Percentiles rank a stretch among this genome's conserved stretches.
Evolutionary conservation across 345 rosid genomes (phyloP).

Genomic region (Eucalyptus tenuipes): DNA sequence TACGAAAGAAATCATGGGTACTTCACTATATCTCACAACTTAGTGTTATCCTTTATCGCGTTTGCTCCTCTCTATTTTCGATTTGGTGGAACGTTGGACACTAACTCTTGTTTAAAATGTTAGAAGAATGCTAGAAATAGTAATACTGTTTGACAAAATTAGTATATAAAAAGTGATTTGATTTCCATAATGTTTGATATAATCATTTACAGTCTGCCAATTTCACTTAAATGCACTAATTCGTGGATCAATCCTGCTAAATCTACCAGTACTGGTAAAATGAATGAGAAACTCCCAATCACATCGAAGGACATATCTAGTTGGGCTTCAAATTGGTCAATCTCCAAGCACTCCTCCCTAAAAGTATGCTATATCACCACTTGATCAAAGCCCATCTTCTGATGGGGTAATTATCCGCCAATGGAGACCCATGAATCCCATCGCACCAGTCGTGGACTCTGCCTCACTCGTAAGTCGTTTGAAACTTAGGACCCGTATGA

Average conservation of each 20-base stretch:
- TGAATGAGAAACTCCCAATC: not conserved
- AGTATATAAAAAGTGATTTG: not conserved
- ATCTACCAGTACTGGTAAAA: not conserved
- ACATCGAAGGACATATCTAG: not conserved
- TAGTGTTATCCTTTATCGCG: accelerated
- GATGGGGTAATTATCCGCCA: not conserved
- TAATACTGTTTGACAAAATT: not conserved
- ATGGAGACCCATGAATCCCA: not conserved
- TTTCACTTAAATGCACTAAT: not conserved
- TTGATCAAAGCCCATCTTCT: not conserved
- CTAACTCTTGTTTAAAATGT: not conserved
- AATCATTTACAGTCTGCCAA: not conserved
- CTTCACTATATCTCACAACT: not conserved
- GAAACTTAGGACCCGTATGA: not conserved
- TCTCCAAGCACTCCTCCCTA: not conserved
- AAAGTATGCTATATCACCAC: not conserved
- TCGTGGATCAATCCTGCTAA: not conserved
- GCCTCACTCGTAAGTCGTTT: not conserved
- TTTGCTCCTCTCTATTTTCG: not conserved
- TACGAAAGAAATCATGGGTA: not conserved
- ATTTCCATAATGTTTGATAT: not conserved
- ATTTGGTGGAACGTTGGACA: not conserved
- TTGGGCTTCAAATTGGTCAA: not conserved
- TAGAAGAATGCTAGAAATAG: not conserved
- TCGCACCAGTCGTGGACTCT: not conserved